phyloP scores from a whole-genome alignment of 108 stramenopile genomes.

The Discostella stelligeroides region DNA sequence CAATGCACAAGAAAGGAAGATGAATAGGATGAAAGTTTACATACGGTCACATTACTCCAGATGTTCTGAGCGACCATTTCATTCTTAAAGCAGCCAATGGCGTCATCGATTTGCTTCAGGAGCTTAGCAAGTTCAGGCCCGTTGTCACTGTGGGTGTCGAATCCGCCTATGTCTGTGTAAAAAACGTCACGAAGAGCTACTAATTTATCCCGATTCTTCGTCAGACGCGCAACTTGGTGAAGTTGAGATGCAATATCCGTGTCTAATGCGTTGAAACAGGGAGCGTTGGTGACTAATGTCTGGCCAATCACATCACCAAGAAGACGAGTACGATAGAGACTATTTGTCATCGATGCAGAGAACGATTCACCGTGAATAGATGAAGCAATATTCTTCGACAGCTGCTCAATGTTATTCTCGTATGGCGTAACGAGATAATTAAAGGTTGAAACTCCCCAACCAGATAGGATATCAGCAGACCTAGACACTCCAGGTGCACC shows the following conservation, averaged over 20 bases:
- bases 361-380: constrained; percentile 42
- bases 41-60: constrained; percentile 37
- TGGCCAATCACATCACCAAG: constrained; percentile 19
- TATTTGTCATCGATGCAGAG: constrained; percentile 18
- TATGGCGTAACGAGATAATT: neutral
- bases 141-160: constrained; percentile 46
- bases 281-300: constrained; percentile 1
- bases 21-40: neutral
- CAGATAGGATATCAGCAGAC: constrained; percentile 31
- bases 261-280: constrained; percentile 11
- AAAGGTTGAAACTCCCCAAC: constrained; percentile 22
- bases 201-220: constrained; percentile 25
- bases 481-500: constrained; percentile 41
- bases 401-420: constrained; percentile 24
- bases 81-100: constrained; percentile 36
- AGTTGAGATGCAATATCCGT: constrained; percentile 32
- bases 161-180: constrained; percentile 27
- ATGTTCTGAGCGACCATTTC: constrained; percentile 44
- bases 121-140: constrained; percentile 9
- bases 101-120: constrained; percentile 33
- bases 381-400: constrained; percentile 7
- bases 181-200: constrained; percentile 39
- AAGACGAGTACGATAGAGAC: constrained; percentile 16
- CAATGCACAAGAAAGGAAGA: neutral
- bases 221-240: constrained; percentile 34